phyloP scores from a whole-genome alignment of 2,329 filamentous ascomycete species.

The Fusarium mundagurra region DNA sequence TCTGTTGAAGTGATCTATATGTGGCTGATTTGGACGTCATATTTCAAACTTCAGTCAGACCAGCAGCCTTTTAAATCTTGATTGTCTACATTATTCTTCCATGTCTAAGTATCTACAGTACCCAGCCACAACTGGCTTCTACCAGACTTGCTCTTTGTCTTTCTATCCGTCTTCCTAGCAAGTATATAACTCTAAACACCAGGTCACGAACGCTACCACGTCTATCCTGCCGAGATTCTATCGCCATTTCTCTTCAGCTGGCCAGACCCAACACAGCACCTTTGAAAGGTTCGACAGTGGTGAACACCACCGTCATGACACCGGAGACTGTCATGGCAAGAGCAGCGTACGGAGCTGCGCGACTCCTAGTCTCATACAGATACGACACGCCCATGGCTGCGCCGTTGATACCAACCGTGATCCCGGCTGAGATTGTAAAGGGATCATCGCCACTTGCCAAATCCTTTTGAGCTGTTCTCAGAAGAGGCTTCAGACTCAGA shows the following conservation, averaged over 20 bases:
- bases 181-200: conserved; percentile 31
- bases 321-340: conserved; percentile 68
- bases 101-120: conserved; percentile 27
- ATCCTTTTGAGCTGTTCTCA: conserved; percentile 18
- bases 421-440: conserved; percentile 58
- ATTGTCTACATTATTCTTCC: conserved; percentile 4
- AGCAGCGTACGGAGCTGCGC: conserved; percentile 64
- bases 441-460: conserved; percentile 44
- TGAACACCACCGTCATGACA: conserved; percentile 64
- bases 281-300: conserved; percentile 58
- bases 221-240: neutral
- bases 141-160: conserved; percentile 11
- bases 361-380: conserved; percentile 63
- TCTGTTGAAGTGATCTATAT: conserved; percentile 7
- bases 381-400: conserved; percentile 69
- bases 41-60: neutral
- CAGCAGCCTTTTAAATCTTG: neutral
- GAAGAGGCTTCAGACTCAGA: neutral
- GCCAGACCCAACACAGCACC: conserved; percentile 50
- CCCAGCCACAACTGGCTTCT: neutral
- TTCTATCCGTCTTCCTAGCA: conserved; percentile 21
- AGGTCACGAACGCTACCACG: conserved; percentile 6
- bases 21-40: neutral
- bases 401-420: conserved; percentile 66
- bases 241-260: conserved; percentile 29